Evolutionary conservation across 345 rosid species (phyloP).

Genomic region (Psidium friedrichsthalianum): DNA sequence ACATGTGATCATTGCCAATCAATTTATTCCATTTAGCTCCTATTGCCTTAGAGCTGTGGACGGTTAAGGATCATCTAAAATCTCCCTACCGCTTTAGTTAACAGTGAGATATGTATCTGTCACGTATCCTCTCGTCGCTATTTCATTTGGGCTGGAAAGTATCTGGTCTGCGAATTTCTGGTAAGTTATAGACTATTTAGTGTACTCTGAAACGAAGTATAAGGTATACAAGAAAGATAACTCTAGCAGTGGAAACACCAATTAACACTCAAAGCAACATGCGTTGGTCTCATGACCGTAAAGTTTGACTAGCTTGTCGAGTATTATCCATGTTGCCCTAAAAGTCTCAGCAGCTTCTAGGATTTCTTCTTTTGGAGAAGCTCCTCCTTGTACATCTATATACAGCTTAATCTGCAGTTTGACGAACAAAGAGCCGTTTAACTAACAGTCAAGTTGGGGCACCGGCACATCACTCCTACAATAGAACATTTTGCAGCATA

Average conservation of each 20-base stretch:
- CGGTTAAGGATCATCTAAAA: background rate
- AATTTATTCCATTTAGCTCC: background rate
- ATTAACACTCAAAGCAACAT: background rate
- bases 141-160: too few relatives aligned
- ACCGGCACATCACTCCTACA: background rate
- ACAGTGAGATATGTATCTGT: background rate
- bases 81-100: background rate
- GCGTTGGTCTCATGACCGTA: background rate
- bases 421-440: background rate
- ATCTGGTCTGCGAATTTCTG: background rate
- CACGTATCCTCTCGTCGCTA: background rate
- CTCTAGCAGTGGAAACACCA: background rate
- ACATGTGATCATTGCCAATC: background rate
- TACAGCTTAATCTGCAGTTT: constrained; percentile 22
- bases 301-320: constrained; percentile 21
- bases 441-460: background rate
- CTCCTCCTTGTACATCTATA: constrained; percentile 24
- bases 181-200: background rate
- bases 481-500: background rate
- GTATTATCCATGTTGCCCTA: constrained; percentile 33
- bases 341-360: constrained; percentile 15
- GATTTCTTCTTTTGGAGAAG: constrained; percentile 17
- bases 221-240: background rate
- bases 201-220: background rate
- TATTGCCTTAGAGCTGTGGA: background rate